Evolutionary conservation across 2,329 filamentous ascomycete genomes (phyloP).

Genomic region (Trichophyton rubrum): DNA sequence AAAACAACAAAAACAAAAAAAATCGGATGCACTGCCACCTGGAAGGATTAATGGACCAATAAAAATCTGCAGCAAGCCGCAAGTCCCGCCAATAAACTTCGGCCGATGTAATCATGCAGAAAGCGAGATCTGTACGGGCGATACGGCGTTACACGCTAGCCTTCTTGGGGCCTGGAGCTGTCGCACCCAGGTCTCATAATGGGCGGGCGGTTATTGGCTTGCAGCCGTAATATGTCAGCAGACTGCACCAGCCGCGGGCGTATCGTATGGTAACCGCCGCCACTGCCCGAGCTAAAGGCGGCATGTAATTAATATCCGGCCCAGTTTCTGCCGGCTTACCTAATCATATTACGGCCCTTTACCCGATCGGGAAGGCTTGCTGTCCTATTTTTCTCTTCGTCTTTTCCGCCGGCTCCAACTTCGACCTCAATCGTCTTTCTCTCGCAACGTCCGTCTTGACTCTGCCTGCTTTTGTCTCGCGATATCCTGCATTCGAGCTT

Average conservation of each 20-base stretch:
- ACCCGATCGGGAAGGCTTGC: conserved; percentile 1
- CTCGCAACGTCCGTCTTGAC: neutral
- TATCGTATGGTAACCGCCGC: neutral
- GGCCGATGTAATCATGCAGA: neutral
- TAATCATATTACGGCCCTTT: neutral
- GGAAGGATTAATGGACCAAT: neutral
- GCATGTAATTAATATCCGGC: conserved; percentile 1
- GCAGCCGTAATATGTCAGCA: neutral
- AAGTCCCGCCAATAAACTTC: neutral
- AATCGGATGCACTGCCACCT: neutral
- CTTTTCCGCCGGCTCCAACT: neutral
- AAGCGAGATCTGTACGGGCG: neutral
- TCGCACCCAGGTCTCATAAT: neutral
- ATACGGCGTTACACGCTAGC: neutral
- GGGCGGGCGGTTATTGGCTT: neutral
- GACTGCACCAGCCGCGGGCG: neutral
- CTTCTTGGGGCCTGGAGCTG: neutral
- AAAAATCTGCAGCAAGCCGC: neutral
- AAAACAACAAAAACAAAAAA: neutral
- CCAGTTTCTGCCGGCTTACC: neutral
- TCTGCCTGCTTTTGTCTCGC: neutral
- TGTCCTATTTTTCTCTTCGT: conserved; percentile 3
- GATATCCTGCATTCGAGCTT: neutral
- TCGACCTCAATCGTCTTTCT: neutral
- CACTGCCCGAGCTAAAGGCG: conserved; percentile 3